Percentiles rank a stretch among this genome's conserved stretches.
These are phyloP conservation scores for Geum urbanum DNA, from an alignment of 306 rosid species.

Conservation along the genomic window DNA sequence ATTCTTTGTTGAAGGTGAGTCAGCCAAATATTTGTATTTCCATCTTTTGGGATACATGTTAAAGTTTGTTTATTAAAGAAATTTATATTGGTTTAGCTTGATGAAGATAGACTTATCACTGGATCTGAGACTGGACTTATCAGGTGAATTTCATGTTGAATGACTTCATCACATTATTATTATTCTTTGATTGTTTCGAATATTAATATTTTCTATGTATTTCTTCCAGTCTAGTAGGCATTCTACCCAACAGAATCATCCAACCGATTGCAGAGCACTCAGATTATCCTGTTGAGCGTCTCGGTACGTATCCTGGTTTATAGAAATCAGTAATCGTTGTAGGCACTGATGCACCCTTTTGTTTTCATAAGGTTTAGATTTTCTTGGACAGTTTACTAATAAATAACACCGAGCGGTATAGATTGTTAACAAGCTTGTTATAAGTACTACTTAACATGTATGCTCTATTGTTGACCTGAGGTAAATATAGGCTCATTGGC, in stretches of 20 bases:
- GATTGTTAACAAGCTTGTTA: neutral
- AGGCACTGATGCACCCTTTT: neutral
- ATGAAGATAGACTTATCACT: slow-evolving; percentile 79
- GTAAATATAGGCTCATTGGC: neutral
- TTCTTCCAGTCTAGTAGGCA: slow-evolving; percentile 59
- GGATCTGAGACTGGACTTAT: slow-evolving; percentile 94
- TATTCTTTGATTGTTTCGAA: slow-evolving; percentile 8
- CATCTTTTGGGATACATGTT: slow-evolving; percentile 8
- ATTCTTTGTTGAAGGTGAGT: slow-evolving; percentile 76
- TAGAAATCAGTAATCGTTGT: slow-evolving; percentile 1
- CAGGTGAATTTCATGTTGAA: slow-evolving; percentile 44
- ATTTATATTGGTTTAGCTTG: slow-evolving; percentile 48
- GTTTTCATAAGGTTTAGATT: neutral
- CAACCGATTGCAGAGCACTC: slow-evolving; percentile 95
- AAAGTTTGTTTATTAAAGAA: slow-evolving; percentile 7
- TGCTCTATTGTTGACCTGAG: neutral
- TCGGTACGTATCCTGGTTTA: slow-evolving; percentile 47
- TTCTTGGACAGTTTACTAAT: neutral
- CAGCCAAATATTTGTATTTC: slow-evolving; percentile 15
- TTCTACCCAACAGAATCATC: slow-evolving; percentile 81
- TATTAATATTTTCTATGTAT: slow-evolving; percentile 2
- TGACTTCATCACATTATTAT: slow-evolving; percentile 18
- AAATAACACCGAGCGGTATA: neutral
- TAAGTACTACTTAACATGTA: neutral
- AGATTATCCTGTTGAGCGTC: slow-evolving; percentile 76